These are phyloP conservation scores for Boechera divaricarpa DNA, from an alignment of 345 rosid genomes.

Conservation along the genomic window DNA sequence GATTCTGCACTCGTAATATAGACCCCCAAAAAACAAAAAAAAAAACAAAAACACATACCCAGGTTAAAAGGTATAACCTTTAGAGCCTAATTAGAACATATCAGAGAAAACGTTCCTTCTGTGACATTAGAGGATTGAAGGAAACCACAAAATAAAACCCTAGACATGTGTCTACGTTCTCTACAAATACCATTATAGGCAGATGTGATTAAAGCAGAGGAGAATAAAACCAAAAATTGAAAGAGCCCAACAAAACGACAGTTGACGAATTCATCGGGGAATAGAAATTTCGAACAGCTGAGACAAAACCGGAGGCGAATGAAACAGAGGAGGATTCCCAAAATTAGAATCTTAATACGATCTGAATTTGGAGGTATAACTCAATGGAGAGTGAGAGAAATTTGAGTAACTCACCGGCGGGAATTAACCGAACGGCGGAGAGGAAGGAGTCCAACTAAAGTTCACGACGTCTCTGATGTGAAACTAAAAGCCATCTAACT, in stretches of 20 bases:
- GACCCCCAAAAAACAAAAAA: background rate
- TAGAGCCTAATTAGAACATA: background rate
- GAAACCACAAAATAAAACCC: slow-evolving; percentile 8
- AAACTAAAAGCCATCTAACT: slow-evolving; percentile 8
- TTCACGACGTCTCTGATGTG: slow-evolving; percentile 20
- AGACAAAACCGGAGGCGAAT: background rate
- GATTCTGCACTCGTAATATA: background rate
- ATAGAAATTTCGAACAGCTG: background rate
- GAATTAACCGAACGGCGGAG: slow-evolving; percentile 4
- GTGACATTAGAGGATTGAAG: slow-evolving; percentile 7
- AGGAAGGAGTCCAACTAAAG: slow-evolving; percentile 9
- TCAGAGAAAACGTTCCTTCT: background rate
- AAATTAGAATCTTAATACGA: background rate
- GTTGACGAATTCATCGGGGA: background rate
- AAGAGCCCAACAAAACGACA: background rate
- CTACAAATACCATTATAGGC: background rate
- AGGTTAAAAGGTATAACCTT: slow-evolving; percentile 6
- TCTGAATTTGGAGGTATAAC: background rate
- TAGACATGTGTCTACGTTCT: slow-evolving; percentile 17
- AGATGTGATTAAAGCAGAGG: slow-evolving; percentile 14
- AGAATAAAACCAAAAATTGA: background rate
- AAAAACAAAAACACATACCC: background rate
- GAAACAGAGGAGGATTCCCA: background rate
- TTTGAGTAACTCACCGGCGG: slow-evolving; percentile 20
- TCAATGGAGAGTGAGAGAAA: background rate